Conservation (phyloP, 2,329 filamentous ascomycete species). For the Calonectria multiphialidica region DNA sequence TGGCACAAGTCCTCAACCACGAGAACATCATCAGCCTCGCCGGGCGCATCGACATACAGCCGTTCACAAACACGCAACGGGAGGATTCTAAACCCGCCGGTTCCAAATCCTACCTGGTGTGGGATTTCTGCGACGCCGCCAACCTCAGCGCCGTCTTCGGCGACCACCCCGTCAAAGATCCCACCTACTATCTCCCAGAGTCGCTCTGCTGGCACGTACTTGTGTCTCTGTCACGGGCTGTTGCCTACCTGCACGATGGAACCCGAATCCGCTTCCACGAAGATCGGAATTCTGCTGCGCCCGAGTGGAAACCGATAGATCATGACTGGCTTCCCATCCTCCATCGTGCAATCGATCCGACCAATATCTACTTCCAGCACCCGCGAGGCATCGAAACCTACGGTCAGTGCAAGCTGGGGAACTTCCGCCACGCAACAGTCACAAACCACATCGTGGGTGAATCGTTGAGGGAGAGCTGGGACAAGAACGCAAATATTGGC, state of each 20-base stretch:
- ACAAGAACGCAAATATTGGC: neutral
- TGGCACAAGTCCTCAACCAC: slow-evolving; percentile 59
- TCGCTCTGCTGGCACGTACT: slow-evolving; percentile 69
- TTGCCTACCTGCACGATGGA: slow-evolving; percentile 67
- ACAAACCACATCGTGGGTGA: slow-evolving; percentile 48
- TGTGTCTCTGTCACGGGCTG: slow-evolving; percentile 58
- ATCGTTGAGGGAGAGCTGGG: neutral
- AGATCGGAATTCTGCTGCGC: slow-evolving; percentile 21
- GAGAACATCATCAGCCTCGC: slow-evolving; percentile 61
- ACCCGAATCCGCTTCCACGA: slow-evolving; percentile 38
- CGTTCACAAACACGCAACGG: slow-evolving; percentile 27
- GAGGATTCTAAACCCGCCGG: slow-evolving; percentile 33
- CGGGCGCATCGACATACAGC: slow-evolving; percentile 48
- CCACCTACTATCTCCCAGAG: slow-evolving; percentile 59
- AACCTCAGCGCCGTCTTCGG: slow-evolving; percentile 58
- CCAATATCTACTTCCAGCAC: slow-evolving; percentile 64
- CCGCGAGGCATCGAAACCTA: slow-evolving; percentile 62
- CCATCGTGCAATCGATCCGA: slow-evolving; percentile 60
- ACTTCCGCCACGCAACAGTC: slow-evolving; percentile 56
- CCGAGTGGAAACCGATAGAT: slow-evolving; percentile 42
- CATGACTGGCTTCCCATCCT: slow-evolving; percentile 64
- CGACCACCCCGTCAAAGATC: slow-evolving; percentile 33
- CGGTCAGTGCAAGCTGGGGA: slow-evolving; percentile 66
- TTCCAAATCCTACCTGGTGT: slow-evolving; percentile 53
- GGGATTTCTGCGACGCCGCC: slow-evolving; percentile 66